These are phyloP conservation scores for Yamadazyma pseudoaaseri DNA, from an alignment of 1,139 yeast species.

Conservation along the genomic window DNA sequence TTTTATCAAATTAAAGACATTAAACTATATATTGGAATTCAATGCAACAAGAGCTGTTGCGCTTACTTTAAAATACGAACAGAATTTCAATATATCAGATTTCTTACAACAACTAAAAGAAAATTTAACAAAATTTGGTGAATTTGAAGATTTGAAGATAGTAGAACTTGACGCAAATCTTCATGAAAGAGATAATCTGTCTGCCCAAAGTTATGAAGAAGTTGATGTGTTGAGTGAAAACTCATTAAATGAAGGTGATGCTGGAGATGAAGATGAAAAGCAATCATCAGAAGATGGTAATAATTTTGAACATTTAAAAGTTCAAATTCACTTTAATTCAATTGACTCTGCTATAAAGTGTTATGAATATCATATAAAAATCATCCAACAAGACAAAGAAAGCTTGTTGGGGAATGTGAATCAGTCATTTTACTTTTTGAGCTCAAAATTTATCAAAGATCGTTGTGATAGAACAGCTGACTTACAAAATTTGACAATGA, in stretches of 20 bases:
- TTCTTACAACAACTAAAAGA: constrained; percentile 7
- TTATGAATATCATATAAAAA: constrained; percentile 31
- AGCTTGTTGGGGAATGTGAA: constrained; percentile 15
- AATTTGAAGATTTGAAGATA: constrained; percentile 29
- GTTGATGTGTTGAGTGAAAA: constrained; percentile 5
- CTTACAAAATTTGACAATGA: constrained; percentile 2
- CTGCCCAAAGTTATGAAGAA: constrained; percentile 5
- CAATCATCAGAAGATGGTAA: constrained; percentile 6
- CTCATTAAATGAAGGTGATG: constrained; percentile 5
- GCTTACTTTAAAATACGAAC: constrained; percentile 17
- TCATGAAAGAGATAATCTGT: background rate
- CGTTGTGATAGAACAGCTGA: constrained; percentile 32
- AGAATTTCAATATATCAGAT: constrained; percentile 8
- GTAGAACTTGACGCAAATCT: constrained; percentile 1
- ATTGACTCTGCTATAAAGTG: constrained; percentile 41
- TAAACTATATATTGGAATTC: constrained; percentile 40
- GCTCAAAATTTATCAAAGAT: constrained; percentile 29
- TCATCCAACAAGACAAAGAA: constrained; percentile 24
- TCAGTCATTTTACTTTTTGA: constrained; percentile 4
- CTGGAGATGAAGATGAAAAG: constrained; percentile 7
- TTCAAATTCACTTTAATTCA: constrained; percentile 33
- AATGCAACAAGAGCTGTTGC: constrained; percentile 39
- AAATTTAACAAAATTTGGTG: constrained; percentile 27
- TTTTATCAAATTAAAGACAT: constrained; percentile 40
- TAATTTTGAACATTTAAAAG: constrained; percentile 6